phyloP scores from a whole-genome alignment of 2,329 filamentous ascomycete genomes.

The Neurospora crassa region DNA sequence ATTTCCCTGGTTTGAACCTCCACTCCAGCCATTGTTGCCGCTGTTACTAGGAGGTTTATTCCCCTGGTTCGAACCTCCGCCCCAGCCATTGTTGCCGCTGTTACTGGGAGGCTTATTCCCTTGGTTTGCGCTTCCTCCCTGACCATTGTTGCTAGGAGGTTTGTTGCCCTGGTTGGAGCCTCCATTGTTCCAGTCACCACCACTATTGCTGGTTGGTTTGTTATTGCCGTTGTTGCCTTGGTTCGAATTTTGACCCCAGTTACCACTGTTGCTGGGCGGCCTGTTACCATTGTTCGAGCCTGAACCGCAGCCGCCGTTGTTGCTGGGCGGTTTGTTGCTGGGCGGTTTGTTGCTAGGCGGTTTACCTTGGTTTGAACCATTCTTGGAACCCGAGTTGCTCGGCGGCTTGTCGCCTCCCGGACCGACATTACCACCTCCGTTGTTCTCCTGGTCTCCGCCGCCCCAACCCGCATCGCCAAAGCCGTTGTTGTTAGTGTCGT shows the following conservation, averaged over 20 bases:
- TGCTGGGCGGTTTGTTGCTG: neutral
- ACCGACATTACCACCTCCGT: neutral
- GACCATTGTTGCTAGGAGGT: neutral
- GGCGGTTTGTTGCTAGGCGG: neutral
- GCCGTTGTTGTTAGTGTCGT: neutral
- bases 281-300: neutral
- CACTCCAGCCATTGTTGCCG: neutral
- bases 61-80: neutral
- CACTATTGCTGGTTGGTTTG: neutral
- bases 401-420: neutral
- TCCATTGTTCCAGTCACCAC: neutral
- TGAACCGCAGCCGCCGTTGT: neutral
- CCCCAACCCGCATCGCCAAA: neutral
- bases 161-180: neutral
- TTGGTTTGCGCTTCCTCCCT: neutral
- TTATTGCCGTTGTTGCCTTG: neutral
- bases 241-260: too few relatives aligned
- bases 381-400: neutral
- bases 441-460: neutral
- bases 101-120: neutral
- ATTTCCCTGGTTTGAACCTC: neutral
- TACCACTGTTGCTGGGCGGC: neutral
- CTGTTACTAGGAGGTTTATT: neutral
- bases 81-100: neutral
- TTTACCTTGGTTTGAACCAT: neutral